Percentiles rank a stretch among this genome's conserved stretches.
Conservation (phyloP, 306 rosid species). For the Gleditsia sinensis region DNA sequence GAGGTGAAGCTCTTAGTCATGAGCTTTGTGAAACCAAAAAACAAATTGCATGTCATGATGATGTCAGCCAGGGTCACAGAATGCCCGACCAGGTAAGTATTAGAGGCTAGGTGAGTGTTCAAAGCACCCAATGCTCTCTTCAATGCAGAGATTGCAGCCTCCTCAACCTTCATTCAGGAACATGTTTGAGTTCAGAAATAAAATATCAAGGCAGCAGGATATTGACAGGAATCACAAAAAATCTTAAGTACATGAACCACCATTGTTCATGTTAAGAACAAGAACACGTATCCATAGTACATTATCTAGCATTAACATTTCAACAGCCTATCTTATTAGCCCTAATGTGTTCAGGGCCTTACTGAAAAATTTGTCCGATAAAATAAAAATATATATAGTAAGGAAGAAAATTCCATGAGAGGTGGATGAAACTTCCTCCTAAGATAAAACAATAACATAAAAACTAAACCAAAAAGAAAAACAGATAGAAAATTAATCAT, state of each 20-base stretch:
- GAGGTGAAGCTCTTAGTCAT: slow-evolving; percentile 73
- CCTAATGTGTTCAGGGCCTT: not conserved
- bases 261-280: not conserved
- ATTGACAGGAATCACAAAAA: not conserved
- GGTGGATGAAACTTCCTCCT: too few species aligned
- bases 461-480: too few species aligned
- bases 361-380: too few species aligned
- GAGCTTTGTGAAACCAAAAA: slow-evolving; percentile 39
- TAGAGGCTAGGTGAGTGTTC: slow-evolving; percentile 69
- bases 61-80: slow-evolving; percentile 85
- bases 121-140: slow-evolving; percentile 73
- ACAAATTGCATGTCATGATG: slow-evolving; percentile 51
- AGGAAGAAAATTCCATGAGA: too few species aligned
- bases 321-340: not conserved
- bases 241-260: not conserved
- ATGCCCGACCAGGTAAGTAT: slow-evolving; percentile 83
- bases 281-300: not conserved
- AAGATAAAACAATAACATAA: too few species aligned
- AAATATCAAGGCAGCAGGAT: not conserved
- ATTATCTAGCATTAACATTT: not conserved
- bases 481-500: too few species aligned
- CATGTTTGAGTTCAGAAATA: not conserved
- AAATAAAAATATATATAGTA: too few species aligned
- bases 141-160: slow-evolving; percentile 57
- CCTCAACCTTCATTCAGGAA: slow-evolving; percentile 66